Percentiles rank a stretch among this genome's conserved stretches.
Conservation (phyloP, 768 basidiomycete genomes). For the Crassisporium funariophilum region DNA sequence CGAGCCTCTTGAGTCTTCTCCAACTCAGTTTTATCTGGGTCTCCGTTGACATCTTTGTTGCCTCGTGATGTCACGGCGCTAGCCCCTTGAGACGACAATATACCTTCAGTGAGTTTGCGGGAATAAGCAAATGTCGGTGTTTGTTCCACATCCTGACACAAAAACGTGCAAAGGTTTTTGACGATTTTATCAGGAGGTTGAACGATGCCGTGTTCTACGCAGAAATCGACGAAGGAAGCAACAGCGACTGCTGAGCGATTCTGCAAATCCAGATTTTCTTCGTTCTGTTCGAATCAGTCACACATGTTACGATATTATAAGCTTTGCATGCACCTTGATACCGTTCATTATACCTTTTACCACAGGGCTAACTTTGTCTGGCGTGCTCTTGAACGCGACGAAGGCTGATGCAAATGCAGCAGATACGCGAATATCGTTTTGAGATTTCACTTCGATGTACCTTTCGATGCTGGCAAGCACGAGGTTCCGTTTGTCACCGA, state of each 20-base stretch:
- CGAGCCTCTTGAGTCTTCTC: slow-evolving; percentile 55
- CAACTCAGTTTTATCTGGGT: slow-evolving; percentile 40
- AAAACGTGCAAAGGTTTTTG: slow-evolving; percentile 94
- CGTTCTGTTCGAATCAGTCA: slow-evolving; percentile 52
- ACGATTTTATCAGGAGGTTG: slow-evolving; percentile 96
- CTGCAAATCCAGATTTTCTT: slow-evolving; percentile 88
- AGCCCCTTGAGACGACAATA: slow-evolving; percentile 69
- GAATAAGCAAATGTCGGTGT: slow-evolving; percentile 86
- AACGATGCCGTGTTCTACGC: slow-evolving; percentile 65
- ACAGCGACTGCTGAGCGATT: slow-evolving; percentile 85
- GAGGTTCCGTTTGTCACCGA: slow-evolving; percentile 75
- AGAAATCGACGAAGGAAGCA: slow-evolving; percentile 86
- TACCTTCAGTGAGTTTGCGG: slow-evolving; percentile 64
- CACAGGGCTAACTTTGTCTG: slow-evolving; percentile 93
- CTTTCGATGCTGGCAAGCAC: slow-evolving; percentile 73
- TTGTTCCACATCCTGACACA: slow-evolving; percentile 87
- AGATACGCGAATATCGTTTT: slow-evolving; percentile 84
- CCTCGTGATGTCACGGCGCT: slow-evolving; percentile 31
- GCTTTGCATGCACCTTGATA: slow-evolving; percentile 72
- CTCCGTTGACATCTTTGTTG: slow-evolving; percentile 30
- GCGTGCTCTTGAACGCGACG: slow-evolving; percentile 82
- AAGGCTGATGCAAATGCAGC: slow-evolving; percentile 92
- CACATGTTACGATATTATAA: slow-evolving; percentile 1
- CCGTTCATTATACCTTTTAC: slow-evolving; percentile 98
- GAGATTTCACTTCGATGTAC: slow-evolving; percentile 79